Conservation (phyloP, 495 filamentous ascomycete species). For the Neurospora sp. region DNA sequence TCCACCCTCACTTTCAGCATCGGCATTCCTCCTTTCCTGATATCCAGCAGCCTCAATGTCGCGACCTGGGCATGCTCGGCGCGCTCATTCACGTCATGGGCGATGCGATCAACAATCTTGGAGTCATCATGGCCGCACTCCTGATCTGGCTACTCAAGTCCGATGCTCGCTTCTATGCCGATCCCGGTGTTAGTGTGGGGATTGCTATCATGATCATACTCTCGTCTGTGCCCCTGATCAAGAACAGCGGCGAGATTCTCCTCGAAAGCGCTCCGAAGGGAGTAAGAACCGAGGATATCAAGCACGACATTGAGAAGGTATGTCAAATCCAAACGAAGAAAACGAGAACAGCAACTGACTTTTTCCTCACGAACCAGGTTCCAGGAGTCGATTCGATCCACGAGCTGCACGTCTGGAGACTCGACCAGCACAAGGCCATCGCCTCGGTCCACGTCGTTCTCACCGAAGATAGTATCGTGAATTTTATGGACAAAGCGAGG, state of each 20-base stretch:
- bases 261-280: constrained; percentile 76
- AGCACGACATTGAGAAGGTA: constrained; percentile 67
- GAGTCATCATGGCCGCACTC: constrained; percentile 78
- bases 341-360: not conserved
- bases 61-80: constrained; percentile 85
- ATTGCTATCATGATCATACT: constrained; percentile 85
- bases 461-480: constrained; percentile 41
- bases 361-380: constrained; percentile 30
- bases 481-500: constrained; percentile 72
- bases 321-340: not conserved
- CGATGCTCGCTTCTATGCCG: constrained; percentile 51
- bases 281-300: constrained; percentile 74
- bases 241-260: constrained; percentile 78
- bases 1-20: constrained; percentile 56
- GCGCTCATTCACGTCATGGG: constrained; percentile 86
- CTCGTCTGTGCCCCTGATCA: constrained; percentile 78
- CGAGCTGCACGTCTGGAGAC: constrained; percentile 89
- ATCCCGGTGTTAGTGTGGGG: constrained; percentile 71
- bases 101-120: constrained; percentile 86
- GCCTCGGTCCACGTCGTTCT: constrained; percentile 82
- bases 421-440: constrained; percentile 81
- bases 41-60: constrained; percentile 16
- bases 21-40: constrained; percentile 20
- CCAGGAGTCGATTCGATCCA: constrained; percentile 75
- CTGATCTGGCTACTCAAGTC: constrained; percentile 69